Conservation (phyloP, 2,329 filamentous ascomycete species). For the Colletotrichum plurivorum region DNA sequence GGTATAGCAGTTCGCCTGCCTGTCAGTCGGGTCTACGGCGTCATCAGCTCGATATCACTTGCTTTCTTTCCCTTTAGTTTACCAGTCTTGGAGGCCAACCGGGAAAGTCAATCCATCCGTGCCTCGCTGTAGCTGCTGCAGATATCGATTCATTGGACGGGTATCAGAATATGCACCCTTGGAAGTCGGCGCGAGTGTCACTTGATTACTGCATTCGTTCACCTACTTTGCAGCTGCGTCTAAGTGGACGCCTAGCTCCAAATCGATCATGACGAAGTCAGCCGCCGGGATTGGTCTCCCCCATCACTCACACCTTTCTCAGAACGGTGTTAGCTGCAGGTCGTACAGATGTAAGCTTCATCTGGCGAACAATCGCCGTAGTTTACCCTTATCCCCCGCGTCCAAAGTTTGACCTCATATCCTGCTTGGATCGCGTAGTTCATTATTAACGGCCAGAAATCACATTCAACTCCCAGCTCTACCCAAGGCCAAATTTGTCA, state of each 20-base stretch:
- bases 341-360: slow-evolving; percentile 12
- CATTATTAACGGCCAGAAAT: not conserved
- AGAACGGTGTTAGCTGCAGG: slow-evolving; percentile 21
- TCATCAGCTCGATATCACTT: slow-evolving; percentile 15
- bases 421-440: not conserved
- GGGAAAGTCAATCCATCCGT: not conserved
- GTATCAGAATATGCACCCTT: not conserved
- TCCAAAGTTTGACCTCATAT: slow-evolving; percentile 24
- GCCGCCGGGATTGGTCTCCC: slow-evolving; percentile 1
- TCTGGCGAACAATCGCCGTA: slow-evolving; percentile 7
- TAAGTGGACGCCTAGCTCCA: slow-evolving; percentile 14
- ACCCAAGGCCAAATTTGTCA: too few relatives aligned
- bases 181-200: not conserved
- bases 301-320: not conserved
- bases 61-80: not conserved
- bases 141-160: not conserved
- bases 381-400: slow-evolving; percentile 16
- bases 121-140: not conserved
- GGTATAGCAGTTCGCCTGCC: slow-evolving; percentile 7
- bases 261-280: slow-evolving; percentile 20
- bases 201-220: not conserved
- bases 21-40: not conserved
- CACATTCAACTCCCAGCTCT: not conserved
- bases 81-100: not conserved
- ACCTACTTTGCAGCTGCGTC: not conserved